Evolutionary conservation across 495 filamentous ascomycete genomes (phyloP).

Genomic region (Penicillium atrosanguineum): DNA sequence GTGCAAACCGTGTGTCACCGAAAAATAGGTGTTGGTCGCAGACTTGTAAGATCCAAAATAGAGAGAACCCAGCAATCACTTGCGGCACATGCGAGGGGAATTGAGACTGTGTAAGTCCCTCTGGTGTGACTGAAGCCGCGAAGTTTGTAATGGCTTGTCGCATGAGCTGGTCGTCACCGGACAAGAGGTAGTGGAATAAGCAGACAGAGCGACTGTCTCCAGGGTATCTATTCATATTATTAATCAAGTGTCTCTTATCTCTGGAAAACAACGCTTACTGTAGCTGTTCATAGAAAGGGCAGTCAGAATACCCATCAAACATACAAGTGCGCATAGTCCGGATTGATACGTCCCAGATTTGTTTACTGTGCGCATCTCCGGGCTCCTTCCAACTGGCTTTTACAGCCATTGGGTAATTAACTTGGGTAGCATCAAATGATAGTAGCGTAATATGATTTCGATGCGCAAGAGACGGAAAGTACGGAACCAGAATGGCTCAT

Average conservation of each 20-base stretch:
- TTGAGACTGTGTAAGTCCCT: conserved; percentile 35
- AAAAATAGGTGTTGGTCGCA: conserved; percentile 37
- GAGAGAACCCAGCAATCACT: conserved; percentile 34
- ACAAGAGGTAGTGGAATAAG: conserved; percentile 38
- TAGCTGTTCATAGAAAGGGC: conserved; percentile 41
- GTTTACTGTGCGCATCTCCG: conserved; percentile 7
- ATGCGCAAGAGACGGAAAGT: conserved; percentile 34
- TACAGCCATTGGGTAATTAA: conserved; percentile 32
- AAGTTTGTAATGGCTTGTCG: conserved; percentile 38
- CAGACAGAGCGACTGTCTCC: conserved; percentile 31
- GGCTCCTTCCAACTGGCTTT: conserved; percentile 28
- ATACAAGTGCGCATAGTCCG: conserved; percentile 39
- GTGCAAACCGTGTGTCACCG: conserved; percentile 27
- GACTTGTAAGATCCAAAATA: conserved; percentile 38
- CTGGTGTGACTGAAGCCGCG: conserved; percentile 26
- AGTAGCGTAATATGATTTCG: conserved; percentile 21
- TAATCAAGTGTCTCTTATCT: no score
- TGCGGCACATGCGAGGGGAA: conserved; percentile 36
- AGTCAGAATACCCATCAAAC: conserved; percentile 41
- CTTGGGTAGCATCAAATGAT: conserved; percentile 24
- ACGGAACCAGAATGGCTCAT: conserved; percentile 43
- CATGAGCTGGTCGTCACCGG: conserved; percentile 37
- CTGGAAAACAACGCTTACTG: conserved; percentile 23
- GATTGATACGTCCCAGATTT: conserved; percentile 33
- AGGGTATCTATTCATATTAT: conserved; percentile 17